Evolutionary conservation across 495 filamentous ascomycete genomes (phyloP), one percentile per base, ranked within the genome.

Genomic region (Hapsidospora chrysogenum): DNA sequence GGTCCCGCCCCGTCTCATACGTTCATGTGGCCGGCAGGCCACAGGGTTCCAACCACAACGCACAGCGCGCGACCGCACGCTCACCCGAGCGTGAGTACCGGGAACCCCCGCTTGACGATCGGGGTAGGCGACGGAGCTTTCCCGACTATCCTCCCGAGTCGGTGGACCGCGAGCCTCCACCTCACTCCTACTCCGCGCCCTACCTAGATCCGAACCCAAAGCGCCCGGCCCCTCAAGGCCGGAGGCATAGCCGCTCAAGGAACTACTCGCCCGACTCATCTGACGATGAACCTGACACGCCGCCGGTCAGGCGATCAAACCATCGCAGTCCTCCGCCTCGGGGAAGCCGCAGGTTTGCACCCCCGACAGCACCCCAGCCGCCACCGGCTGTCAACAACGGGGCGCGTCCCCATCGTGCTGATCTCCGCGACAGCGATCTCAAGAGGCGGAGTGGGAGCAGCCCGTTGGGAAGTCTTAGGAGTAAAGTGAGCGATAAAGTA

Each of bases 201-300:
- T 46, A 53, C 39, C 38, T 44, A 19, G 47, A 50, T 17, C 26
- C 16, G 38, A 51, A 37, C 36, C 39, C 19, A 42, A 49, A 18
- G 35, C 54, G 26, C 13, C 43, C 40, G 8, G 33, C 48, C 4
- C 25, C 36, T 3, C 29, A 32, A 6, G 33, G 39, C 10, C 52
- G 45, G 17, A 50, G 52, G 8, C 50, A 53, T 35, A 55, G 52
- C 30, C 46, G 53, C 17, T 25, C 48, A 11, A 42, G 37, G 13
- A 48, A 45, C 21, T 47, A 47, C 9, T 23, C 35, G 8, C 30
- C 35, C 13, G 28, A 35, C 30, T 21, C 30, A 9, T 35, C 42
- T 7, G 40, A 34, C 18, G 35, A 39, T 36, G 33, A 39, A 23
- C 29, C 37, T 17, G 29, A 37, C 17, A 31, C 30, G 15, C 35